Percentiles rank a stretch among this genome's conserved stretches.
Conservation (phyloP, 1,284 basidiomycete genomes). For the Sporisorium scitamineum region DNA sequence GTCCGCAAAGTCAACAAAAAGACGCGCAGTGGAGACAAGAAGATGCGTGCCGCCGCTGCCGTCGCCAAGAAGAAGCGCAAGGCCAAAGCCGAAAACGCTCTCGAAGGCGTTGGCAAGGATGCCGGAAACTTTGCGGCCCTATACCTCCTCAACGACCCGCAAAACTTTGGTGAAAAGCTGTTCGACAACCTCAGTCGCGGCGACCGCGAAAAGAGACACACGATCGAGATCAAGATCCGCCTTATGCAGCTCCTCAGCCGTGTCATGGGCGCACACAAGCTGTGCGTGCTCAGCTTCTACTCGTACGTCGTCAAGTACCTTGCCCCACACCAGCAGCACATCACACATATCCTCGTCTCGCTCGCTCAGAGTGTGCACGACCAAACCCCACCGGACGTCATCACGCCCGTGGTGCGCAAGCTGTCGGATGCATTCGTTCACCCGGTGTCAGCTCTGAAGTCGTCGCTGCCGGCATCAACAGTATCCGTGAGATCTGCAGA, state of each 20-base stretch:
- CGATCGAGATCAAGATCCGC: conserved; percentile 95
- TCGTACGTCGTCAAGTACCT: conserved; percentile 94
- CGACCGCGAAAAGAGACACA: conserved; percentile 79
- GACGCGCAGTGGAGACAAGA: conserved; percentile 62
- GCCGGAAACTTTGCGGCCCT: conserved; percentile 86
- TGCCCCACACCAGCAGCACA: conserved; percentile 89
- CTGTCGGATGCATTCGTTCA: conserved; percentile 96
- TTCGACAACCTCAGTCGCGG: conserved; percentile 86
- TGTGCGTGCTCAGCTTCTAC: conserved; percentile 95
- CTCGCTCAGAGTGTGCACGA: conserved; percentile 97
- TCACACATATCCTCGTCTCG: conserved; percentile 92
- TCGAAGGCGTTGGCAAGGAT: conserved; percentile 45
- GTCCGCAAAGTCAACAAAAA: conserved; percentile 68
- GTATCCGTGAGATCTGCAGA: conserved; percentile 90
- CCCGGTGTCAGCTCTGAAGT: conserved; percentile 96
- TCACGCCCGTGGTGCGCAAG: conserved; percentile 90
- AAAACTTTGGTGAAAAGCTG: conserved; percentile 93
- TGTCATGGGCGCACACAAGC: conserved; percentile 91
- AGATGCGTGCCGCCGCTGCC: conserved; percentile 63
- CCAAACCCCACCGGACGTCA: conserved; percentile 90
- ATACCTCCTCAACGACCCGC: conserved; percentile 93
- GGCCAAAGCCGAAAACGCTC: conserved; percentile 49
- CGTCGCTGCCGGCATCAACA: conserved; percentile 93
- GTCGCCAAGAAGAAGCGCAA: conserved; percentile 56
- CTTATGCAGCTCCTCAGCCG: conserved; percentile 97